Evolutionary conservation across 495 filamentous ascomycete species (phyloP), one percentile per base, ranked within the genome.

Genomic region (Trichoderma virens): DNA sequence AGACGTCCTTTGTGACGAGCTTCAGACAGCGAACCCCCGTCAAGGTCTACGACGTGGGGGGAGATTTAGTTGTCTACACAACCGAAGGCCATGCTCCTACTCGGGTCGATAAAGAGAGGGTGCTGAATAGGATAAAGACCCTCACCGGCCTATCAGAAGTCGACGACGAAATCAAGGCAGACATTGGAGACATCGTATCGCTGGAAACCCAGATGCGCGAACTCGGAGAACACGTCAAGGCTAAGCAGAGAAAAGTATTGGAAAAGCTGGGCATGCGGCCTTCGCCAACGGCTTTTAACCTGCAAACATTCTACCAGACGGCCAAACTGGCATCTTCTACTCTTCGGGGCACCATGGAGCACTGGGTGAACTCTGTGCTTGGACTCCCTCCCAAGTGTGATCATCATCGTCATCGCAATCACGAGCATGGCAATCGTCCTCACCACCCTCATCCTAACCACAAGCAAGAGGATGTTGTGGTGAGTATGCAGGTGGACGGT

Each of bases 11-110:
- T 65, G 72, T 77, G 2, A 65, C 77, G 25, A 78, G 78, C 32
- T 81, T 83, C 67, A 75, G 72, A 67, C 79, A 82, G 63, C 65
- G 67, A 61, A 75, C 72, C 6, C 70, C 69, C 0, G 70, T 78
- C 54, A 75, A 77, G 34, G 73, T 83, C 27, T 72, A 75, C 45
- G 71, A 73, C 14, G 65, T 78, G 62, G 74, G 78, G 43, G 69
- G 69, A 28, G 51, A 56, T 14, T 56, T 25, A 2, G 51, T 56
- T 3, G 23, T 56, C 2, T 56, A 56, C 51, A 56, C 51, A 5
- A 56, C 51, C 25, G 51, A 56, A 13, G 51, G 51, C 25, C 51
- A 30, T 18, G 27, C 27, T 7, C 27, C 51, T 3, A 11, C 51
- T 56, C 51, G 27, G 25, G 9, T 11, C 25, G 13, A 56, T 25